A percentile compares a stretch with the other conserved stretches of the same genome.
phyloP scores from a whole-genome alignment of 257 asterid species.

The Gynochthodes officinalis region DNA sequence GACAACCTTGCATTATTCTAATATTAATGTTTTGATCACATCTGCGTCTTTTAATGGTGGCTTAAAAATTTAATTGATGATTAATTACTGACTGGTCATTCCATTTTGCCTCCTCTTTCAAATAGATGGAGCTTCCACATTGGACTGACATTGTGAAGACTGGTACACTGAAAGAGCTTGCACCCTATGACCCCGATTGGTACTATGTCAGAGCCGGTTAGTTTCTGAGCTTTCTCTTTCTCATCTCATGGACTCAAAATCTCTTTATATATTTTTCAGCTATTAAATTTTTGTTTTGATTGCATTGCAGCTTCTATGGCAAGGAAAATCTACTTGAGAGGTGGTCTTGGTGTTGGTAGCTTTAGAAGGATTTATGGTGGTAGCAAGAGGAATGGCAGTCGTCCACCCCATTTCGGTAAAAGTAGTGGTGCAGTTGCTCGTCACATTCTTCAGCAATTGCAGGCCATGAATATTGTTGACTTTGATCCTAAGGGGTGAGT shows the following conservation, averaged over 20 bases:
- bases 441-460: conserved; percentile 82
- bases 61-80: too few relatives aligned
- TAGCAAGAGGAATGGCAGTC: conserved; percentile 92
- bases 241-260: not conserved
- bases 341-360: conserved; percentile 89
- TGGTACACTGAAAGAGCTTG: conserved; percentile 80
- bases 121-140: conserved; percentile 84
- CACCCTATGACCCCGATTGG: conserved; percentile 97
- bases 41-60: not conserved
- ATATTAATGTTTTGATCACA: too few relatives aligned
- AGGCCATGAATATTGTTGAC: conserved; percentile 69
- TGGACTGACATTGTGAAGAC: conserved; percentile 96
- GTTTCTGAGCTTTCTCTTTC: not conserved
- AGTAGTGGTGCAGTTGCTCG: conserved; percentile 96
- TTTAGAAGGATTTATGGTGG: conserved; percentile 92
- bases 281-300: not conserved
- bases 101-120: not conserved
- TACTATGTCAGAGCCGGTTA: conserved; percentile 91
- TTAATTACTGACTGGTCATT: not conserved
- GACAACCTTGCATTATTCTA: not conserved
- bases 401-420: conserved; percentile 84
- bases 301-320: conserved; percentile 78
- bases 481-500: conserved; percentile 76
- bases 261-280: not conserved
- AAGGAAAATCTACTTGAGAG: conserved; percentile 83